Conservation (phyloP, 768 basidiomycete genomes). For the Mycena maculata region DNA sequence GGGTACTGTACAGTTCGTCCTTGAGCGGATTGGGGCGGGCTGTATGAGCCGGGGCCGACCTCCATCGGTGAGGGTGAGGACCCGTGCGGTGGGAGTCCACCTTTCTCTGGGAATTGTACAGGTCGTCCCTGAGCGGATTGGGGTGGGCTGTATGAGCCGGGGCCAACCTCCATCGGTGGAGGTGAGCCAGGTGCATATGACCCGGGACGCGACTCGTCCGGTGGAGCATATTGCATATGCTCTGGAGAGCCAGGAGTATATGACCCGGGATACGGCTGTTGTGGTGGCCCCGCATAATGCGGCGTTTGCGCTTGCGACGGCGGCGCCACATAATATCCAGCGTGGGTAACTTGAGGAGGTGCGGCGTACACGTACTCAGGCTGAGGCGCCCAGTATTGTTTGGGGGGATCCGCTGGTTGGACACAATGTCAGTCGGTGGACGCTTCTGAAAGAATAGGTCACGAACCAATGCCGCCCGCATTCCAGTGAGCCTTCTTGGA, state of each 20-base stretch:
- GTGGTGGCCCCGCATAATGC: background rate
- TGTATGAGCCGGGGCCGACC: background rate
- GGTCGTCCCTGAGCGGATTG: background rate
- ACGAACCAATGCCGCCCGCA: slow-evolving; percentile 10
- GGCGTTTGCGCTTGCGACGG: background rate
- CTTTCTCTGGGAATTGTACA: background rate
- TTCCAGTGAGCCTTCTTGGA: slow-evolving; percentile 19
- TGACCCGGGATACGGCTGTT: background rate
- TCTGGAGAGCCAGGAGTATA: background rate
- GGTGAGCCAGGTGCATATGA: background rate
- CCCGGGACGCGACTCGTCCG: background rate
- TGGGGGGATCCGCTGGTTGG: background rate
- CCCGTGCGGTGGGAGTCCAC: background rate
- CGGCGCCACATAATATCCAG: slow-evolving; percentile 8
- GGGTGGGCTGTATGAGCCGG: slow-evolving; percentile 5
- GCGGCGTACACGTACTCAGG: slow-evolving; percentile 24
- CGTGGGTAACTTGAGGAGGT: slow-evolving; percentile 11
- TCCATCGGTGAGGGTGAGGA: background rate
- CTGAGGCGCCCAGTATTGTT: slow-evolving; percentile 20
- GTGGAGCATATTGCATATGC: background rate
- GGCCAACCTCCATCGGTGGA: background rate
- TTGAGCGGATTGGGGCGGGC: background rate
- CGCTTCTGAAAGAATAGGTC: background rate
- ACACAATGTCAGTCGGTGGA: background rate
- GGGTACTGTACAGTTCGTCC: background rate